phyloP scores from a whole-genome alignment of 1,139 yeast genomes.

The Suhomyces bribrorum region DNA sequence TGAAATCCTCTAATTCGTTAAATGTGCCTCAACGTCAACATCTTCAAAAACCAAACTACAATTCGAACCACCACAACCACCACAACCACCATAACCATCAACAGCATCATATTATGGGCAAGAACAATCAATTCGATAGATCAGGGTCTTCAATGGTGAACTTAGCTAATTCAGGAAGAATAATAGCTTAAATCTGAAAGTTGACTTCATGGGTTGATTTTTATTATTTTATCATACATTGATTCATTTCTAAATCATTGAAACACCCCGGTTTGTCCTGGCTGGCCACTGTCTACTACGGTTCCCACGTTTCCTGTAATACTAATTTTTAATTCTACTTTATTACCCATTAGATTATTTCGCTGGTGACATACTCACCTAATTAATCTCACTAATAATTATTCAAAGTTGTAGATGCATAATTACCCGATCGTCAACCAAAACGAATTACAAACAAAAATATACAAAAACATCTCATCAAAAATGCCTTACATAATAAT shows the following conservation, averaged over 20 bases:
- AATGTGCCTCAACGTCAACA: slow-evolving; percentile 10
- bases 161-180: slow-evolving; percentile 12
- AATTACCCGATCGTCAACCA: no score
- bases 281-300: neutral
- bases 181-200: slow-evolving; percentile 6
- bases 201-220: neutral
- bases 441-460: no score
- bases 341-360: neutral
- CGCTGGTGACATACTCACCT: neutral
- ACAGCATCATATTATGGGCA: slow-evolving; percentile 8
- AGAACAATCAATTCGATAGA: slow-evolving; percentile 8
- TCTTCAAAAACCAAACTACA: slow-evolving; percentile 5
- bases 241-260: slow-evolving; percentile 4
- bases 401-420: neutral
- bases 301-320: neutral
- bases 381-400: no score
- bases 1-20: slow-evolving; percentile 20
- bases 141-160: slow-evolving; percentile 11
- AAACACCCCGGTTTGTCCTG: neutral
- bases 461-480: no score
- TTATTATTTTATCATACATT: neutral
- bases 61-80: slow-evolving; percentile 5
- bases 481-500: no score
- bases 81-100: no score
- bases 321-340: neutral